A percentile compares a stretch with the other conserved stretches of the same genome.
Conservation (phyloP, 2,329 filamentous ascomycete genomes). For the Elsinoe necatrix region DNA sequence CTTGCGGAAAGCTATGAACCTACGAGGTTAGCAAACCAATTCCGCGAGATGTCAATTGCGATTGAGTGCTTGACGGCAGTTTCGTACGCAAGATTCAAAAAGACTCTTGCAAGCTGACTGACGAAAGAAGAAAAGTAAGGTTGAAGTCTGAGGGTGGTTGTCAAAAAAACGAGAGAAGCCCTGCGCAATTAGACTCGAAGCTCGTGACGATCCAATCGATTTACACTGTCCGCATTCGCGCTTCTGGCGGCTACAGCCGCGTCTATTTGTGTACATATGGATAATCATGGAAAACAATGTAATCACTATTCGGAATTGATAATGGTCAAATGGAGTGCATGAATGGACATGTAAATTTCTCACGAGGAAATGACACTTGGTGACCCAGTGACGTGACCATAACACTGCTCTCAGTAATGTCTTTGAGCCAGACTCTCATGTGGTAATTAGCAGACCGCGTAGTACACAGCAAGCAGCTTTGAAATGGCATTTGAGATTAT, state of each 20-base stretch:
- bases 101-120: background rate
- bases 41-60: background rate
- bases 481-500: no score
- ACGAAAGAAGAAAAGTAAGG: background rate
- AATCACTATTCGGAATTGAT: no score
- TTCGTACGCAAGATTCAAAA: background rate
- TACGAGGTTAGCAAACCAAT: background rate
- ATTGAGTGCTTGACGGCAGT: background rate
- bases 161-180: background rate
- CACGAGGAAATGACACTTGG: no score
- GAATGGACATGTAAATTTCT: no score
- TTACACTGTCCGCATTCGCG: background rate
- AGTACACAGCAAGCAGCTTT: no score
- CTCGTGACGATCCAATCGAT: background rate
- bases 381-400: no score
- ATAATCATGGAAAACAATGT: no score
- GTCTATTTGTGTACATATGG: no score
- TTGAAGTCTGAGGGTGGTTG: background rate
- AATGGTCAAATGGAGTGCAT: no score
- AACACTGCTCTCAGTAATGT: no score
- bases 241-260: background rate
- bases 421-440: no score
- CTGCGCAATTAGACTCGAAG: background rate
- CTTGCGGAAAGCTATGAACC: background rate
- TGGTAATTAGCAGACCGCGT: no score